A percentile compares a stretch with the other conserved stretches of the same genome.
These are phyloP conservation scores for Solanum sitiens DNA, from an alignment of 257 asterid genomes.

Conservation along the genomic window DNA sequence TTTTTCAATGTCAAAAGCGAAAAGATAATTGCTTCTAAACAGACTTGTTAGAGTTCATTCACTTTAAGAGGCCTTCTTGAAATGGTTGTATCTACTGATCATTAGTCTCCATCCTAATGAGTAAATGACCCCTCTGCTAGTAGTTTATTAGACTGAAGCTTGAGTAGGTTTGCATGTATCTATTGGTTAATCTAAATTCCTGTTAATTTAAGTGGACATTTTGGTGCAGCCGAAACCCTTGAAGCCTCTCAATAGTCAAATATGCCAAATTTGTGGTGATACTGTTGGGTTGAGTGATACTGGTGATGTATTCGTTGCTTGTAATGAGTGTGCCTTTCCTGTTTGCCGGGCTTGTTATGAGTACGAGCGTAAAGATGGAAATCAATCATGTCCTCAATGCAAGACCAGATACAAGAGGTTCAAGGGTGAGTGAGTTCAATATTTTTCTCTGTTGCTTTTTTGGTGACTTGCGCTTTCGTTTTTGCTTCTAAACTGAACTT, in stretches of 20 bases:
- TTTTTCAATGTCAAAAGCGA: not conserved
- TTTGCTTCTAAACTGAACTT: not conserved
- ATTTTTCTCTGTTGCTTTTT: not conserved
- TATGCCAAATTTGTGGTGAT: conserved; percentile 91
- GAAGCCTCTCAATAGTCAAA: conserved; percentile 58
- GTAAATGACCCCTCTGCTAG: not conserved
- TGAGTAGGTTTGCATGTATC: not conserved
- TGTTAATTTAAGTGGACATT: not conserved
- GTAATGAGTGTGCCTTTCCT: conserved; percentile 92
- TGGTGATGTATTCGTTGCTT: conserved; percentile 84
- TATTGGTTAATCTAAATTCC: not conserved
- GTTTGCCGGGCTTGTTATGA: conserved; percentile 92
- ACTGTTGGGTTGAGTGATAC: conserved; percentile 48
- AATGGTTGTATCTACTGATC: not conserved
- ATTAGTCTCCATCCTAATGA: not conserved
- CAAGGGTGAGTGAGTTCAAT: conserved; percentile 43
- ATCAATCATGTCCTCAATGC: conserved; percentile 84
- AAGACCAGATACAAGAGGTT: conserved; percentile 84
- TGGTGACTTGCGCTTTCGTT: not conserved
- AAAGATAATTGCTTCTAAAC: not conserved
- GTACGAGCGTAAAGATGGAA: conserved; percentile 88
- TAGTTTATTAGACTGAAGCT: not conserved
- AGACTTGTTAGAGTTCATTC: not conserved
- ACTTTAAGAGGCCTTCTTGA: not conserved
- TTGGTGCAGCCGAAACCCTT: conserved; percentile 59